Evolutionary conservation across 805 yeast species (phyloP).

Genomic region (Yamadazyma scolyti): DNA sequence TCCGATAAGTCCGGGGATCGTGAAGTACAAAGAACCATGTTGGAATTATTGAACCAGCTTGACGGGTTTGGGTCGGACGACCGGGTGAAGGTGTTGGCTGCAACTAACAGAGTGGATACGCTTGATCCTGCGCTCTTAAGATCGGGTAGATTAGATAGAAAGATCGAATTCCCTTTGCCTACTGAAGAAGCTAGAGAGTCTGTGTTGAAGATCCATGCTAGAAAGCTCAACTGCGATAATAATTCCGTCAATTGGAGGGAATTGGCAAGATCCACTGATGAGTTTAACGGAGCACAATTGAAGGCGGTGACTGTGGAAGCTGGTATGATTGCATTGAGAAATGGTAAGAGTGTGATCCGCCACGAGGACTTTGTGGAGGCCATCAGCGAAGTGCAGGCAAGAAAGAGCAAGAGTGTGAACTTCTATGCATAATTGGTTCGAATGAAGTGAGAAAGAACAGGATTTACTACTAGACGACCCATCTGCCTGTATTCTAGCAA

Average conservation of each 20-base stretch:
- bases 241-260: slow-evolving; percentile 95
- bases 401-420: slow-evolving; percentile 91
- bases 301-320: slow-evolving; percentile 99
- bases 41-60: slow-evolving; percentile 46
- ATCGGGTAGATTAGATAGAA: slow-evolving; percentile 96
- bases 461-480: not conserved
- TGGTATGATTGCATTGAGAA: slow-evolving; percentile 98
- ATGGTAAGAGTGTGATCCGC: slow-evolving; percentile 84
- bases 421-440: slow-evolving; percentile 78
- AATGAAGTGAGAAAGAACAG: not conserved
- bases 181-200: slow-evolving; percentile 97
- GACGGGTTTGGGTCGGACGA: slow-evolving; percentile 99
- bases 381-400: slow-evolving; percentile 95
- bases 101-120: slow-evolving; percentile 97
- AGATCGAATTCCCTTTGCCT: slow-evolving; percentile 97
- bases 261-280: slow-evolving; percentile 96
- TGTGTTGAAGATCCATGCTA: slow-evolving; percentile 92
- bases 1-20: slow-evolving; percentile 44
- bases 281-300: slow-evolving; percentile 97
- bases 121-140: slow-evolving; percentile 97
- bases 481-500: too few species aligned
- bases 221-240: slow-evolving; percentile 89
- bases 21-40: slow-evolving; percentile 48
- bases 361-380: slow-evolving; percentile 99
- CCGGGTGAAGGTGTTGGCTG: slow-evolving; percentile 94